Percentiles rank a stretch among this genome's conserved stretches.
These are phyloP conservation scores for Eremothecium sinecaudum DNA, from an alignment of 1,139 yeast genomes.

Conservation along the genomic window DNA sequence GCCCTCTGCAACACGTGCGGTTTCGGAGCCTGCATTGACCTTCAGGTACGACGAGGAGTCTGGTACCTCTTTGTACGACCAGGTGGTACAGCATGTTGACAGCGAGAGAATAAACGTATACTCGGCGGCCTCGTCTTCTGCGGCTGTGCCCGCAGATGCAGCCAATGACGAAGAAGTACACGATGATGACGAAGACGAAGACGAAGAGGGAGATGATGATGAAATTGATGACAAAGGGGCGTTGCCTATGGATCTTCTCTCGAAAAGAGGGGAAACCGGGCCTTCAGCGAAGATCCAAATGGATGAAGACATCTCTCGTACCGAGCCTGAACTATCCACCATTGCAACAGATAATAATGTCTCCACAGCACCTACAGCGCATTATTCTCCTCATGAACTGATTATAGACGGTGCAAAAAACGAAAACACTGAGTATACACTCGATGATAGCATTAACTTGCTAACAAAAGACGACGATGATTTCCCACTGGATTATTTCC, in stretches of 20 bases:
- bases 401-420: background rate
- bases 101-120: constrained; percentile 12
- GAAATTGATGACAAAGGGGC: background rate
- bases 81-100: constrained; percentile 20
- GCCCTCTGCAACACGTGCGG: constrained; percentile 51
- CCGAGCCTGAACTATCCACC: constrained; percentile 1
- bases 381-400: constrained; percentile 10
- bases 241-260: background rate
- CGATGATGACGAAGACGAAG: background rate
- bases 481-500: constrained; percentile 60
- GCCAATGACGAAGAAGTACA: background rate
- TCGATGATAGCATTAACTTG: constrained; percentile 7
- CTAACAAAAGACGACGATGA: constrained; percentile 42
- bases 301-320: background rate
- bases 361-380: constrained; percentile 3
- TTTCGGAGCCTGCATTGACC: constrained; percentile 53
- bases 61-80: constrained; percentile 22
- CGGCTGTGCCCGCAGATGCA: background rate
- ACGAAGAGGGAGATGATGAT: constrained; percentile 1
- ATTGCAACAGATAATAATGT: background rate
- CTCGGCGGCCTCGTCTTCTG: constrained; percentile 5
- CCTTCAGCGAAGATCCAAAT: background rate
- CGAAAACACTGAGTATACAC: constrained; percentile 4
- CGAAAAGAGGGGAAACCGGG: background rate
- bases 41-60: constrained; percentile 39